phyloP scores from a whole-genome alignment of 768 basidiomycete genomes.

The Ephemerocybe angulata region DNA sequence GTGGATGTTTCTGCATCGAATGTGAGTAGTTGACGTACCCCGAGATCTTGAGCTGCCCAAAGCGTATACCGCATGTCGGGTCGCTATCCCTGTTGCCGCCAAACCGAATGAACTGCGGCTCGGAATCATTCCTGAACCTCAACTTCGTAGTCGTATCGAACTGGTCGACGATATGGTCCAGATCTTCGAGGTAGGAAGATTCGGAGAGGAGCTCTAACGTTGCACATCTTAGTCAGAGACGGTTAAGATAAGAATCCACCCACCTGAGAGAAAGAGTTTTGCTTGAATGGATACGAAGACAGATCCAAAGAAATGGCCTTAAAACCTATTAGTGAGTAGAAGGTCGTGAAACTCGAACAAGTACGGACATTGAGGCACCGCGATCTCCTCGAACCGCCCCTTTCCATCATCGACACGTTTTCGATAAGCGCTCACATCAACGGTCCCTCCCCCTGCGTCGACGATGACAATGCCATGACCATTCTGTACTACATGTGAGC shows the following conservation, averaged over 20 bases:
- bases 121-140: slow-evolving; percentile 11
- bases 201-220: slow-evolving; percentile 8
- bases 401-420: slow-evolving; percentile 21
- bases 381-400: slow-evolving; percentile 36
- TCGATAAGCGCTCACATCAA: slow-evolving; percentile 54
- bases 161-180: slow-evolving; percentile 11
- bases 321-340: neutral
- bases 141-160: slow-evolving; percentile 19
- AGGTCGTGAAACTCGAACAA: neutral
- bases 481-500: slow-evolving; percentile 21
- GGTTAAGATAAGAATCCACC: neutral
- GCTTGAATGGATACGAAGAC: slow-evolving; percentile 41
- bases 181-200: slow-evolving; percentile 11
- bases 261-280: slow-evolving; percentile 31
- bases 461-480: slow-evolving; percentile 48
- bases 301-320: slow-evolving; percentile 44
- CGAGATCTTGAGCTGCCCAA: slow-evolving; percentile 14
- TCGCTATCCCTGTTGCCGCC: slow-evolving; percentile 15
- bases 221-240: neutral
- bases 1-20: neutral
- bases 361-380: slow-evolving; percentile 32
- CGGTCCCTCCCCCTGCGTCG: slow-evolving; percentile 60
- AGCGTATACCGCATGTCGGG: slow-evolving; percentile 9
- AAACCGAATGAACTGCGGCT: slow-evolving; percentile 18
- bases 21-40: slow-evolving; percentile 5